Evolutionary conservation across 2,329 filamentous ascomycete species (phyloP).

Genomic region (Hypoxylon sp.): DNA sequence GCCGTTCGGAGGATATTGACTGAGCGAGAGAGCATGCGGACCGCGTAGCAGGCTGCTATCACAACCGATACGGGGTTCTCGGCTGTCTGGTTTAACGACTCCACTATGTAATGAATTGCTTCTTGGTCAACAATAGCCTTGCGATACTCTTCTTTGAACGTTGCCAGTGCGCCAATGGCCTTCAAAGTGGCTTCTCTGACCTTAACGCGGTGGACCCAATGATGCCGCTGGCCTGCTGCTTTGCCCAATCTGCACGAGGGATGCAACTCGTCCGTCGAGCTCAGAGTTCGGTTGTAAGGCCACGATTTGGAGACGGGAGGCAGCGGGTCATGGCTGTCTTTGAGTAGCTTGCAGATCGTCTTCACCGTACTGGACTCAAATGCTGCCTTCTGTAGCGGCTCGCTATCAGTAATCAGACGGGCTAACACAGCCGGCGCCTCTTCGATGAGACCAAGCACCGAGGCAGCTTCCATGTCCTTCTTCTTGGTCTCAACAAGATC

Average conservation of each 20-base stretch:
- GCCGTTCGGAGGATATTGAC: conserved; percentile 85
- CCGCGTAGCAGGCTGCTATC: conserved; percentile 82
- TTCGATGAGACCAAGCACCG: conserved; percentile 66
- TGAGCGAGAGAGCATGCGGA: conserved; percentile 83
- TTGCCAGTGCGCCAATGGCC: conserved; percentile 81
- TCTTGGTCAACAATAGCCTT: conserved; percentile 84
- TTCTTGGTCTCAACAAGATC: conserved; percentile 53
- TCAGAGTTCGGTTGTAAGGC: conserved; percentile 43
- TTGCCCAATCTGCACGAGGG: conserved; percentile 62
- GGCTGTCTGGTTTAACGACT: conserved; percentile 72
- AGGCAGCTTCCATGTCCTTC: conserved; percentile 50
- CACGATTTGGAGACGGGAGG: conserved; percentile 42
- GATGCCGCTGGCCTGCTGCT: conserved; percentile 65
- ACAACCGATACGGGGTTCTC: conserved; percentile 79
- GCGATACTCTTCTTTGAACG: conserved; percentile 83
- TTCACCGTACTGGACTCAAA: conserved; percentile 68
- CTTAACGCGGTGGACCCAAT: conserved; percentile 73
- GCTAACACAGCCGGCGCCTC: conserved; percentile 79
- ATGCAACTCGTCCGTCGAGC: conserved; percentile 46
- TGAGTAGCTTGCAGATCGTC: conserved; percentile 57
- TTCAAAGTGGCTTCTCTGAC: conserved; percentile 79
- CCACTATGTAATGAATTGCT: conserved; percentile 81
- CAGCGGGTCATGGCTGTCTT: conserved; percentile 59
- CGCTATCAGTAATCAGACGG: conserved; percentile 78
- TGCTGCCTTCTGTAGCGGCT: conserved; percentile 81